Conservation (phyloP, 225 moss, liverwort and hornwort species). For the Pleurozium schreberi region DNA sequence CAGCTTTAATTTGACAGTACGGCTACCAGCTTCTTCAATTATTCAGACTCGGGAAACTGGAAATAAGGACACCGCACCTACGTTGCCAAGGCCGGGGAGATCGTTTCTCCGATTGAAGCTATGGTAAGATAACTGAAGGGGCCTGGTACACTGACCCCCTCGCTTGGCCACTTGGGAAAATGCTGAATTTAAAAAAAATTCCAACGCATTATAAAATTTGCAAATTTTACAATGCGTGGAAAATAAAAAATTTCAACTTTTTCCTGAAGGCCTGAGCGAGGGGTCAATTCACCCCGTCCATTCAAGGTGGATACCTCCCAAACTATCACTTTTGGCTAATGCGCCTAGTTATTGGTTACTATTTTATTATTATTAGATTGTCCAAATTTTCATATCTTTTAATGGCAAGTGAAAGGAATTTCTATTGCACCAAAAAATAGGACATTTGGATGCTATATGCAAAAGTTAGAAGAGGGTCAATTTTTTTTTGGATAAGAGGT, state of each 20-base stretch:
- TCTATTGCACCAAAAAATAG: neutral
- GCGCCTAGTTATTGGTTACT: too few relatives aligned
- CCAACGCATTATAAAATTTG: too few relatives aligned
- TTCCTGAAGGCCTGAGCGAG: too few relatives aligned
- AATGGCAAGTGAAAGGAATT: too few relatives aligned
- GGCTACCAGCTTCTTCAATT: neutral
- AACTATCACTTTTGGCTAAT: neutral
- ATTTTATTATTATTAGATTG: neutral
- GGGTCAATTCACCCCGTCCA: too few relatives aligned
- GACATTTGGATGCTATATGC: accelerated
- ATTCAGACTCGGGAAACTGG: neutral
- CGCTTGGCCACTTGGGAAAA: too few relatives aligned
- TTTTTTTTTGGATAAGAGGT: neutral
- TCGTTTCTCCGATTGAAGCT: neutral
- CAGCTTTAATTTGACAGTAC: neutral
- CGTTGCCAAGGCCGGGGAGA: neutral
- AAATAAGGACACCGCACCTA: neutral
- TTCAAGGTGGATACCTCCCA: neutral
- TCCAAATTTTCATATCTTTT: neutral
- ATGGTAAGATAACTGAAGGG: too few relatives aligned
- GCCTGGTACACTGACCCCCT: too few relatives aligned
- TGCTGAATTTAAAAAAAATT: too few relatives aligned
- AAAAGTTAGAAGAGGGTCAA: neutral
- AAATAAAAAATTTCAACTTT: too few relatives aligned
- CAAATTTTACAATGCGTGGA: too few relatives aligned